phyloP scores from a whole-genome alignment of 768 basidiomycete genomes.

The Rhizopogon sp. region DNA sequence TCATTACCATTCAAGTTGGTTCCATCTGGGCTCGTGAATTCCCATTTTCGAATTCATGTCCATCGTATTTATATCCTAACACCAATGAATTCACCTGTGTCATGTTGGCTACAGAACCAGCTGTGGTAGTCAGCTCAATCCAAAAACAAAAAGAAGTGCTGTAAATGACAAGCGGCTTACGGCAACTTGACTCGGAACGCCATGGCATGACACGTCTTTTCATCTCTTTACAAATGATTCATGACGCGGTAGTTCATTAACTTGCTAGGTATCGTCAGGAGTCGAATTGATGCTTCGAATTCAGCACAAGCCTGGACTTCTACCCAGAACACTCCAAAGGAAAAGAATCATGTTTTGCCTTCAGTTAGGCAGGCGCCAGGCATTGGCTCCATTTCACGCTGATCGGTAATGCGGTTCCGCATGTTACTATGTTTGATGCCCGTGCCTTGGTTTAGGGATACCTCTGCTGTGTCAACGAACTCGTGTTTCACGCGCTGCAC shows the following conservation, averaged over 20 bases:
- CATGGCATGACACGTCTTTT: constrained; percentile 5
- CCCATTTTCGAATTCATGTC: no score
- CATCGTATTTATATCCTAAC: no score
- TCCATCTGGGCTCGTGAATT: no score
- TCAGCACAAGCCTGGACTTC: not conserved
- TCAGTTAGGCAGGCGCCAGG: not conserved
- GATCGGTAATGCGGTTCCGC: not conserved
- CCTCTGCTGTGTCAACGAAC: constrained; percentile 2
- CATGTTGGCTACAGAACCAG: constrained; percentile 5
- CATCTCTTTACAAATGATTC: not conserved
- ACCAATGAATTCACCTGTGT: no score
- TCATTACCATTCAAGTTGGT: no score
- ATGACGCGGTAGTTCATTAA: not conserved
- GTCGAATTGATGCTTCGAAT: not conserved
- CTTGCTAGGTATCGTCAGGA: not conserved
- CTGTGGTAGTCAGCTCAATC: constrained; percentile 31
- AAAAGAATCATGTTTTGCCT: not conserved
- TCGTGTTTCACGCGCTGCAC: not conserved
- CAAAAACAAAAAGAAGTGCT: constrained; percentile 13
- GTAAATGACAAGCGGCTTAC: constrained; percentile 3
- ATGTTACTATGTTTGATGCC: not conserved
- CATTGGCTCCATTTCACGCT: not conserved
- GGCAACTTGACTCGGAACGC: not conserved
- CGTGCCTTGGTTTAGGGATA: constrained; percentile 3
- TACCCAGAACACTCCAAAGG: not conserved